Conservation (phyloP, 805 yeast genomes). For the Torulaspora franciscae region DNA sequence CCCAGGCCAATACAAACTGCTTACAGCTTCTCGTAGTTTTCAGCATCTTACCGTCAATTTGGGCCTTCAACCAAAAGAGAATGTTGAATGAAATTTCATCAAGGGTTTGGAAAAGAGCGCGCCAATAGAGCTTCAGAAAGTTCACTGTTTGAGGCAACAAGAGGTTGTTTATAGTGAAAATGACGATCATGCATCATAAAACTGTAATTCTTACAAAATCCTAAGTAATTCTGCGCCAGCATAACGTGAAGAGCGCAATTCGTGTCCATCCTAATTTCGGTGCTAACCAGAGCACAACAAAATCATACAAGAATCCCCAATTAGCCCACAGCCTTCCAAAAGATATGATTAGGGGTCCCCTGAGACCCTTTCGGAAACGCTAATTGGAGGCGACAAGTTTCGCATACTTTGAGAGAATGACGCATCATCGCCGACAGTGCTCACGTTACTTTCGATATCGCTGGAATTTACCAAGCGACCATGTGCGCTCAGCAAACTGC, state of each 20-base stretch:
- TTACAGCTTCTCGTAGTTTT: constrained; percentile 8
- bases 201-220: neutral
- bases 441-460: constrained; percentile 28
- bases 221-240: neutral
- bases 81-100: neutral
- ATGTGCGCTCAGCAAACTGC: constrained; percentile 3
- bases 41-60: constrained; percentile 3
- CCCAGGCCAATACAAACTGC: neutral
- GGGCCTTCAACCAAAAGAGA: neutral
- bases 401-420: constrained; percentile 19
- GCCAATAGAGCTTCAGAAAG: neutral
- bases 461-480: constrained; percentile 6
- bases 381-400: constrained; percentile 18
- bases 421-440: constrained; percentile 31
- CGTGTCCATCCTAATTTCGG: neutral
- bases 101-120: neutral
- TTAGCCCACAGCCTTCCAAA: neutral
- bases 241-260: neutral
- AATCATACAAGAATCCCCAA: neutral
- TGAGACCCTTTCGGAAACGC: constrained; percentile 6
- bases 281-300: neutral
- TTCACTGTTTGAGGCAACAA: neutral
- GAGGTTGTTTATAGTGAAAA: neutral
- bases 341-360: neutral
- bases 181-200: neutral